Conservation (phyloP, 2,329 filamentous ascomycete genomes). For the Fusarium temperatum region DNA sequence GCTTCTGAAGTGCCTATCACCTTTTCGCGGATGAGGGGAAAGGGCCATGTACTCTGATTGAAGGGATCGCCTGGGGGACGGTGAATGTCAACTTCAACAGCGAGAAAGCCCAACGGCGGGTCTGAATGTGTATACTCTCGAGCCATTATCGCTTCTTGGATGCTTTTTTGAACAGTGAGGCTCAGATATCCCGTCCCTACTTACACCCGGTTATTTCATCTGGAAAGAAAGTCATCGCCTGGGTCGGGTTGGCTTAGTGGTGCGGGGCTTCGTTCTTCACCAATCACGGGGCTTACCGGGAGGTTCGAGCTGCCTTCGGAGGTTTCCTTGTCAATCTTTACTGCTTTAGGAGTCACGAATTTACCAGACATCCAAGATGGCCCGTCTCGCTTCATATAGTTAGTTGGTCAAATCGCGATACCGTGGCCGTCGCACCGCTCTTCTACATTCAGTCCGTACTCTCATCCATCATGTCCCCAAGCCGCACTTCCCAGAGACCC, state of each 20-base stretch:
- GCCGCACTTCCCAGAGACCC: conserved; percentile 43
- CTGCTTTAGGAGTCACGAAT: neutral
- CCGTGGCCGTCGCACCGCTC: too few species aligned
- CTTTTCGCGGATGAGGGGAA: conserved; percentile 48
- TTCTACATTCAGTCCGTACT: neutral
- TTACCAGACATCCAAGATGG: neutral
- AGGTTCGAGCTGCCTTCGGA: neutral
- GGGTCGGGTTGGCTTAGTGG: neutral
- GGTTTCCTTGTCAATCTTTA: neutral
- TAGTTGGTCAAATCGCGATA: neutral
- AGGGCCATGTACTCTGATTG: conserved; percentile 49
- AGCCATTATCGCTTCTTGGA: neutral
- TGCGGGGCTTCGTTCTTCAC: neutral
- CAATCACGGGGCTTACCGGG: conserved; percentile 27
- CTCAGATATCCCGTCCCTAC: neutral
- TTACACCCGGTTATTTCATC: neutral
- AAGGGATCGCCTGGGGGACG: conserved; percentile 49
- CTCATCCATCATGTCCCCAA: conserved; percentile 19
- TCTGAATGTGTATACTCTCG: neutral
- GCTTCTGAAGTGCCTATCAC: conserved; percentile 44
- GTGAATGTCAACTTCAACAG: conserved; percentile 46
- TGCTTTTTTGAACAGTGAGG: neutral
- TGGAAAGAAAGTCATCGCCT: neutral
- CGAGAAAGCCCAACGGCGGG: conserved; percentile 49
- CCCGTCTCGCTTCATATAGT: neutral